phyloP scores from a whole-genome alignment of 2,329 filamentous ascomycete species.

The Neonectria neomacrospora region DNA sequence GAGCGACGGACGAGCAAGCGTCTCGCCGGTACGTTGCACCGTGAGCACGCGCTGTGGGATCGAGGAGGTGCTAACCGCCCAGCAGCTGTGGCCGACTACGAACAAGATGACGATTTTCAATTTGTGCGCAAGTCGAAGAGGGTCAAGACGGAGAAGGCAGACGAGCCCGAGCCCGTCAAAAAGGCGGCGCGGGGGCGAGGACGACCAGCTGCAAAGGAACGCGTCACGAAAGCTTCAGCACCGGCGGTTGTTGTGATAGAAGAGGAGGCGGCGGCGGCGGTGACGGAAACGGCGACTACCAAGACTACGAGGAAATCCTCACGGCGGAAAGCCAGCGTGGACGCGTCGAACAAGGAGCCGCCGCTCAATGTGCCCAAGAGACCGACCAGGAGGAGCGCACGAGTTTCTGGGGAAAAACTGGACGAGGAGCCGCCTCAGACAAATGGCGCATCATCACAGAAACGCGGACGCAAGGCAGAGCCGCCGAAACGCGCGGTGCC shows the following conservation, averaged over 20 bases:
- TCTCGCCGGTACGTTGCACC: constrained; percentile 65
- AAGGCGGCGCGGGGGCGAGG: constrained; percentile 51
- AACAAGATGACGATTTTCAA: constrained; percentile 81
- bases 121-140: constrained; percentile 77
- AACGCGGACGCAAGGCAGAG: constrained; percentile 37
- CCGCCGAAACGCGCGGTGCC: constrained; percentile 32
- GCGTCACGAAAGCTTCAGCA: constrained; percentile 48
- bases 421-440: constrained; percentile 41
- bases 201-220: constrained; percentile 48
- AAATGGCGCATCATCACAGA: constrained; percentile 45
- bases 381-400: constrained; percentile 57
- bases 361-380: constrained; percentile 53
- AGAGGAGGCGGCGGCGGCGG: constrained; percentile 37
- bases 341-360: constrained; percentile 52
- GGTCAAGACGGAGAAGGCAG: constrained; percentile 66
- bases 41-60: constrained; percentile 22
- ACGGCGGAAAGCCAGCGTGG: constrained; percentile 55
- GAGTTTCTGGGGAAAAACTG: constrained; percentile 54
- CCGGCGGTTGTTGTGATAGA: constrained; percentile 25
- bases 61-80: constrained; percentile 32
- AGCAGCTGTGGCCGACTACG: constrained; percentile 62
- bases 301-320: constrained; percentile 46
- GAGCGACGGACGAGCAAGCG: constrained; percentile 73
- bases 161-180: constrained; percentile 57
- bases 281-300: constrained; percentile 31